phyloP scores from a whole-genome alignment of 345 rosid species.

The Rhizophora apiculata region DNA sequence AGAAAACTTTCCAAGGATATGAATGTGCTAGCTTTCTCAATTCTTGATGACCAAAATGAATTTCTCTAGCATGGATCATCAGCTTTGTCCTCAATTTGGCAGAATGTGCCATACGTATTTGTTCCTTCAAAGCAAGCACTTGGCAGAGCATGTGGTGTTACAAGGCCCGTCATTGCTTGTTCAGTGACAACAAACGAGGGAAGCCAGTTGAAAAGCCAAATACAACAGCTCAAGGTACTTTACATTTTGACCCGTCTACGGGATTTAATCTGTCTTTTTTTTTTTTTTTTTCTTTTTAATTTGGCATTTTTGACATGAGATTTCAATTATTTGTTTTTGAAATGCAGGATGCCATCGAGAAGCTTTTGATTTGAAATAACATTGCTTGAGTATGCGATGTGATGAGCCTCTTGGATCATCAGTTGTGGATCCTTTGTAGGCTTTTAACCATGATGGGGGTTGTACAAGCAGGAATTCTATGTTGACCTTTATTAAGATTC shows the following conservation, averaged over 20 bases:
- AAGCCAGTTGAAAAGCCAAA: slow-evolving; percentile 81
- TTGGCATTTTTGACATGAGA: neutral
- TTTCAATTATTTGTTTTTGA: neutral
- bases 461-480: slow-evolving; percentile 11
- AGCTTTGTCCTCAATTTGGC: slow-evolving; percentile 21
- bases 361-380: slow-evolving; percentile 61
- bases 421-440: slow-evolving; percentile 39
- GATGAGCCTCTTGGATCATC: slow-evolving; percentile 69
- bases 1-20: neutral
- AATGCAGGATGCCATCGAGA: slow-evolving; percentile 93
- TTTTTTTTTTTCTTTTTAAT: neutral
- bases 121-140: slow-evolving; percentile 96
- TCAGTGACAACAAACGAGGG: slow-evolving; percentile 88
- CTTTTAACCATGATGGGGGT: slow-evolving; percentile 60
- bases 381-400: slow-evolving; percentile 45
- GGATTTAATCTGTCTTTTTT: neutral
- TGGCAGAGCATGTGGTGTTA: slow-evolving; percentile 96
- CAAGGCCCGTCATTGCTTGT: slow-evolving; percentile 88
- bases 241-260: neutral
- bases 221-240: slow-evolving; percentile 78
- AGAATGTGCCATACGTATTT: slow-evolving; percentile 98
- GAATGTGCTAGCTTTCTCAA: neutral
- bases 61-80: neutral
- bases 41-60: neutral
- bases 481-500: slow-evolving; percentile 9